Conservation (phyloP, 495 filamentous ascomycete species). For the Lasiosphaeria ovina region DNA sequence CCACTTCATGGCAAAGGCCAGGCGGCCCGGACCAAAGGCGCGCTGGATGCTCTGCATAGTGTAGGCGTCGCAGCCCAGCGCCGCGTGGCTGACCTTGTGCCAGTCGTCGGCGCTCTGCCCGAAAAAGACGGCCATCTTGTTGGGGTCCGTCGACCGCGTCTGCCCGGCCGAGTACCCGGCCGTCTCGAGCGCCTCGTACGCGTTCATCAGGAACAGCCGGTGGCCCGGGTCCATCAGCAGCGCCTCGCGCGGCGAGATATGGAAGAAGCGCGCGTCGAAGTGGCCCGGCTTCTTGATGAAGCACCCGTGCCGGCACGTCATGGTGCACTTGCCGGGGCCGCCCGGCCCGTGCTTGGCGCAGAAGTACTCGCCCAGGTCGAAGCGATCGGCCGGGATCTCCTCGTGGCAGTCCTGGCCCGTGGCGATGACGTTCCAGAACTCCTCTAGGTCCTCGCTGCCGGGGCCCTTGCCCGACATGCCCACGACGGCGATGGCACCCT, state of each 20-base stretch:
- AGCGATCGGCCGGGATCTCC: slow-evolving; percentile 63
- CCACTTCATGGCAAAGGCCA: slow-evolving; percentile 80
- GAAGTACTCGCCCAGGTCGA: slow-evolving; percentile 67
- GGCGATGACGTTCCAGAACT: slow-evolving; percentile 63
- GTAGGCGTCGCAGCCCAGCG: slow-evolving; percentile 83
- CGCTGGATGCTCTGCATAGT: slow-evolving; percentile 81
- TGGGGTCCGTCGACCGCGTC: slow-evolving; percentile 74
- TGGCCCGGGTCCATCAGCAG: slow-evolving; percentile 82
- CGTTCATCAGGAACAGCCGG: slow-evolving; percentile 71
- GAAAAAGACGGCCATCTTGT: slow-evolving; percentile 83
- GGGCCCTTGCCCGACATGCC: slow-evolving; percentile 71
- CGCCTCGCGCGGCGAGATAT: slow-evolving; percentile 86
- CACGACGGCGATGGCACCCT: slow-evolving; percentile 58
- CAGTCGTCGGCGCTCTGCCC: slow-evolving; percentile 86
- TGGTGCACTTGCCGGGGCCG: slow-evolving; percentile 59
- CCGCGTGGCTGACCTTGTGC: slow-evolving; percentile 71
- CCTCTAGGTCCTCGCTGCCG: slow-evolving; percentile 57
- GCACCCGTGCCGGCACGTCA: slow-evolving; percentile 72
- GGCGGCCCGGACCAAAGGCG: slow-evolving; percentile 77
- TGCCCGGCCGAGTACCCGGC: slow-evolving; percentile 78
- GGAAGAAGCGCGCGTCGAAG: slow-evolving; percentile 86
- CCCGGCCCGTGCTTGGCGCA: slow-evolving; percentile 62
- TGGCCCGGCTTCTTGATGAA: slow-evolving; percentile 75
- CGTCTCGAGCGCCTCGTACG: slow-evolving; percentile 85
- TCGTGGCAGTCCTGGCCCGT: slow-evolving; percentile 52